Conservation (phyloP, 768 basidiomycete species). For the Collybia sp. region DNA sequence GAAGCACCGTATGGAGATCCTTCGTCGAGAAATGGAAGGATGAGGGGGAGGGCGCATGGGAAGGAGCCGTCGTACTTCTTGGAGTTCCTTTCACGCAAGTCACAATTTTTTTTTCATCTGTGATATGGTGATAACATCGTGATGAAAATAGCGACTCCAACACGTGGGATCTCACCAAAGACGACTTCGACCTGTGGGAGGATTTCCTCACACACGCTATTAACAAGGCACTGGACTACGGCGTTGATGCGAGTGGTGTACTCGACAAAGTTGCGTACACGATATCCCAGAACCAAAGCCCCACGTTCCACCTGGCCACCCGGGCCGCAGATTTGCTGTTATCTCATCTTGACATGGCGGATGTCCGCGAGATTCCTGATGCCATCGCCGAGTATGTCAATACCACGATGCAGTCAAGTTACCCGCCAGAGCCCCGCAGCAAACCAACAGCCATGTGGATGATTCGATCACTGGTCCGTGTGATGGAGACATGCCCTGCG, state of each 20-base stretch:
- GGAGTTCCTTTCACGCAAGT: slow-evolving; percentile 62
- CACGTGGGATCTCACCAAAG: slow-evolving; percentile 48
- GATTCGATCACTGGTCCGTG: slow-evolving; percentile 45
- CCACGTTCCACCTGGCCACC: slow-evolving; percentile 34
- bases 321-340: slow-evolving; percentile 63
- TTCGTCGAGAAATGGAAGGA: slow-evolving; percentile 55
- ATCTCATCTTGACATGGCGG: slow-evolving; percentile 44
- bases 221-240: slow-evolving; percentile 56
- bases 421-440: slow-evolving; percentile 59
- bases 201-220: slow-evolving; percentile 45
- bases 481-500: slow-evolving; percentile 52
- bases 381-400: slow-evolving; percentile 55
- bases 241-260: slow-evolving; percentile 45
- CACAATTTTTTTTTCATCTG: slow-evolving; percentile 7
- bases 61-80: slow-evolving; percentile 48
- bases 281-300: slow-evolving; percentile 35
- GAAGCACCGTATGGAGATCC: slow-evolving; percentile 50
- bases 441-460: slow-evolving; percentile 59
- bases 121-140: slow-evolving; percentile 2
- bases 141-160: slow-evolving; percentile 25
- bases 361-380: slow-evolving; percentile 48
- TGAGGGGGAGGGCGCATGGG: slow-evolving; percentile 43
- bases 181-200: slow-evolving; percentile 60
- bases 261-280: slow-evolving; percentile 51
- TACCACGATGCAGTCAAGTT: slow-evolving; percentile 52